Evolutionary conservation across 805 yeast species (phyloP).

Genomic region (Wickerhamiella alocasiicola): DNA sequence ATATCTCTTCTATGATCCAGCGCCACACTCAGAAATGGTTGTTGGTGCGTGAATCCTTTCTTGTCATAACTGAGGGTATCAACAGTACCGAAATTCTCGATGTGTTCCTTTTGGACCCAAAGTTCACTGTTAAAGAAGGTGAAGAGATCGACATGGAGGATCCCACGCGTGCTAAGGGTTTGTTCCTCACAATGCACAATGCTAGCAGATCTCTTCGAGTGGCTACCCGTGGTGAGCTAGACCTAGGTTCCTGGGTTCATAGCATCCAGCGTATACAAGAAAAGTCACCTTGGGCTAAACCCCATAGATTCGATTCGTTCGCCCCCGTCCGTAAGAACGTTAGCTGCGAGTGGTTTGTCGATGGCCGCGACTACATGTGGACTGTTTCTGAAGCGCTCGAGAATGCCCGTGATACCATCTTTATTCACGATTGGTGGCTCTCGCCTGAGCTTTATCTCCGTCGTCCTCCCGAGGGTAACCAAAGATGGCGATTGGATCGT

Average conservation of each 20-base stretch:
- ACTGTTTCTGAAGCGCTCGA: constrained; percentile 84
- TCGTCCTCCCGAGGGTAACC: constrained; percentile 91
- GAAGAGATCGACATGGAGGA: constrained; percentile 4
- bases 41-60: constrained; percentile 68
- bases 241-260: constrained; percentile 67
- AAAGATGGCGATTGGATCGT: constrained; percentile 85
- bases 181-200: constrained; percentile 24
- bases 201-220: constrained; percentile 33
- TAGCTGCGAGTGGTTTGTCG: constrained; percentile 94
- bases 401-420: constrained; percentile 86
- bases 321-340: constrained; percentile 82
- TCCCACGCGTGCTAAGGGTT: constrained; percentile 12
- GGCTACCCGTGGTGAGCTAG: constrained; percentile 66
- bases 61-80: constrained; percentile 75
- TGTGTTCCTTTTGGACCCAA: constrained; percentile 75
- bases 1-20: constrained; percentile 72
- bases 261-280: constrained; percentile 56
- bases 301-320: constrained; percentile 73
- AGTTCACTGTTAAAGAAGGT: constrained; percentile 40
- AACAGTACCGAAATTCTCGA: constrained; percentile 81
- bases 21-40: constrained; percentile 93
- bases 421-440: constrained; percentile 98
- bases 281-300: constrained; percentile 57
- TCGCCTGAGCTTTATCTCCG: constrained; percentile 88
- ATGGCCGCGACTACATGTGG: constrained; percentile 94